These are phyloP conservation scores for Eimeria necatrix DNA, from an alignment of 169 alveolate species.

Conservation along the genomic window DNA sequence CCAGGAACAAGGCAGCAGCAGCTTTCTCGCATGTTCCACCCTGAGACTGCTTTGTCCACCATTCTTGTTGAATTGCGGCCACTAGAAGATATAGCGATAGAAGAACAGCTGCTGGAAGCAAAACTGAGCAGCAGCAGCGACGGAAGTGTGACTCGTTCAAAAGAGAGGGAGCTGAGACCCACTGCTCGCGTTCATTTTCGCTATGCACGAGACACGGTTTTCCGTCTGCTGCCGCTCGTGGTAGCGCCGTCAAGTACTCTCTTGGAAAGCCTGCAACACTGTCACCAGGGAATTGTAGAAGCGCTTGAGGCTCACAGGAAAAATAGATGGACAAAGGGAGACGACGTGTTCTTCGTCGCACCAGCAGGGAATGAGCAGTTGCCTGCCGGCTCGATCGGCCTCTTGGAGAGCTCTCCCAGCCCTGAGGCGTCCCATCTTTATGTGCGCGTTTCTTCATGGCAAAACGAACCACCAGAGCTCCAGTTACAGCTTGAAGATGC, in stretches of 20 bases:
- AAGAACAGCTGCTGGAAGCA: constrained; percentile 22
- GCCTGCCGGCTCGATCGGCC: constrained; percentile 29
- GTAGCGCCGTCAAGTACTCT: constrained; percentile 29
- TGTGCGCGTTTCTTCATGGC: constrained; percentile 58
- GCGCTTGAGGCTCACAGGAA: constrained; percentile 58
- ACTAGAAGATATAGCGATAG: constrained; percentile 49
- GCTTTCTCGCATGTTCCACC: neutral
- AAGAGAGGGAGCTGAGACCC: neutral
- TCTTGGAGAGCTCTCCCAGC: constrained; percentile 6
- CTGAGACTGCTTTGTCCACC: constrained; percentile 40
- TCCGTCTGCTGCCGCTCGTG: constrained; percentile 71
- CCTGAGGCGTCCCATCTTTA: neutral
- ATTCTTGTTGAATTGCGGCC: constrained; percentile 55
- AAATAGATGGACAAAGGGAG: constrained; percentile 36
- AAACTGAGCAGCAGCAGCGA: neutral
- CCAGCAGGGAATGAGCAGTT: neutral
- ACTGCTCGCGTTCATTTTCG: constrained; percentile 59
- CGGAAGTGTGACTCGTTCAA: neutral
- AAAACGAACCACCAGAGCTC: neutral
- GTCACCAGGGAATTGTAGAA: constrained; percentile 57
- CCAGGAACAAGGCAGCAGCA: constrained; percentile 28
- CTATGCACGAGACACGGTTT: constrained; percentile 44
- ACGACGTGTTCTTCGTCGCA: constrained; percentile 46
- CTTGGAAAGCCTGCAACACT: constrained; percentile 37
- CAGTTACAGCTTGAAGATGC: neutral